Percentiles rank a stretch among this genome's conserved stretches.
These are phyloP conservation scores for Tricholoma hemisulphureum DNA, from an alignment of 768 basidiomycete genomes.

Conservation along the genomic window DNA sequence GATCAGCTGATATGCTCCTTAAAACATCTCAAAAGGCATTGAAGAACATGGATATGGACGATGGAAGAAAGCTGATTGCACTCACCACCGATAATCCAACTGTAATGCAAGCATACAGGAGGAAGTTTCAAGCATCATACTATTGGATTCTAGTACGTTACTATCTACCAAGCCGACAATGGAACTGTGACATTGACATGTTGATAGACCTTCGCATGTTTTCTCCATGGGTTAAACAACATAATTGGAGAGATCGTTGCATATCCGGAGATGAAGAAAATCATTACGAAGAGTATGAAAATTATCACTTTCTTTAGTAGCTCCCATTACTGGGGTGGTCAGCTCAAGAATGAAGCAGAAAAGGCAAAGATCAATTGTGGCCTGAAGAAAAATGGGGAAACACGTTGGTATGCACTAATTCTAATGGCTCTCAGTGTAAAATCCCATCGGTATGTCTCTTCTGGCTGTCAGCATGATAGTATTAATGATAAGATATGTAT, in stretches of 20 bases:
- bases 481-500: not conserved
- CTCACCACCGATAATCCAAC: conserved; percentile 31
- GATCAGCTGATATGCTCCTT: conserved; percentile 19
- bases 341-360: conserved; percentile 16
- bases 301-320: conserved; percentile 25
- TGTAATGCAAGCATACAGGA: conserved; percentile 25
- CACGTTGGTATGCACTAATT: conserved; percentile 19
- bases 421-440: conserved; percentile 16
- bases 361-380: conserved; percentile 5
- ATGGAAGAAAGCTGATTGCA: conserved; percentile 22
- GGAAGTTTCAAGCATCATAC: conserved; percentile 17
- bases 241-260: not conserved
- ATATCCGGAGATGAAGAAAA: not conserved
- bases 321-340: conserved; percentile 29
- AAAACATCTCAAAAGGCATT: too few relatives aligned
- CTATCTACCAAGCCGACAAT: not conserved
- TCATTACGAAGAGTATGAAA: not conserved
- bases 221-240: too few relatives aligned
- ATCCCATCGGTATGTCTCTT: conserved; percentile 4
- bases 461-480: not conserved
- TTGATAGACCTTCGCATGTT: conserved; percentile 20
- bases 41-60: conserved; percentile 16
- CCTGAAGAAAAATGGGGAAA: conserved; percentile 20
- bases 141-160: conserved; percentile 23
- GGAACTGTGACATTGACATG: not conserved